Evolutionary conservation across 768 basidiomycete species (phyloP), one percentile per base, ranked within the genome.

Genomic region (Favolaschia claudopus): DNA sequence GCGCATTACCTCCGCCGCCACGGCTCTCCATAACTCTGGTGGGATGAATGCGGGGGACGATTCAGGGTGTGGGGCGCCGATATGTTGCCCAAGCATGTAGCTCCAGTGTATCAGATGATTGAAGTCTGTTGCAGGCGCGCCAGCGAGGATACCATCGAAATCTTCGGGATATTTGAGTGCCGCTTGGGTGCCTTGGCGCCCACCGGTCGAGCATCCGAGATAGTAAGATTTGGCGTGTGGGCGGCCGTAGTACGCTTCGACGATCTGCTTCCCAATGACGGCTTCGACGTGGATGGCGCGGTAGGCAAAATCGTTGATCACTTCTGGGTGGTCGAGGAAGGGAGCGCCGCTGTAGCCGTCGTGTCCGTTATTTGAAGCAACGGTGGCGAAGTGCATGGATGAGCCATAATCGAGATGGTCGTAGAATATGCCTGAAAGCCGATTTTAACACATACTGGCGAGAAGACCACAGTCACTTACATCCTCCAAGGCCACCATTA

Each of bases 61-160:
- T 17, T 20, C 40, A 19, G 50, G 48, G n/a, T 49, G 25, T 12
- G 62, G 52, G 12, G 58, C 43, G 34, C 65, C 66, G 13, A 60
- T 40, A 14, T 17, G 4, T 14, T 27, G 37, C 0, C 33, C 42
- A 1, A 42, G 7, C 24, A 52, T 45, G 1, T 33, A 58, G 4
- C 15, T 33, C 58, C 58, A 64, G 39, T 52, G 39, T 7, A 49
- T 4, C 1, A 64, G 48, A 17, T 39, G 51, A 29, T 58, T 58
- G 22, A 47, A 58, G 44, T 65, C 38, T 1, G 42, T 66, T 9
- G 69, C 70, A 7, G 71, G 70, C 10, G 69, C 53, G 1, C 71
- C 71, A 13, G 67, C 67, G 8, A 72, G 37, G 22, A 71, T 62
- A 15, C 67, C 71, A 52, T 71, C 69, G 34, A 70, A 72, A 50